These are phyloP conservation scores for Vinca minor DNA, from an alignment of 257 asterid genomes.

Conservation along the genomic window DNA sequence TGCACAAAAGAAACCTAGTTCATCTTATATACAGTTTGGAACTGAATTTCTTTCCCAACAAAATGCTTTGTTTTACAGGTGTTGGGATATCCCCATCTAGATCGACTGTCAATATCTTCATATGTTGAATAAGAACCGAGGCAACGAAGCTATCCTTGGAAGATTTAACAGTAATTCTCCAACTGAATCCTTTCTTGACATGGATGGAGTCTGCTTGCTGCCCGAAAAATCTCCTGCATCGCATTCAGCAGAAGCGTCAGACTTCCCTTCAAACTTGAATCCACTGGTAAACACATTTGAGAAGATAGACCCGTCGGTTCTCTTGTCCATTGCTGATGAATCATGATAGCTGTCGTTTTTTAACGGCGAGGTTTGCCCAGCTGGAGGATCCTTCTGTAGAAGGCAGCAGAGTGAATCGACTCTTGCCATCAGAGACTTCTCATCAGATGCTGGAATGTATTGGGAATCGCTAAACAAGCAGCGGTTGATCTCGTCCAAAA, in stretches of 20 bases:
- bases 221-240: slow-evolving; percentile 23
- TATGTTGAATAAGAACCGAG: slow-evolving; percentile 74
- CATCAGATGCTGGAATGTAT: slow-evolving; percentile 49
- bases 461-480: slow-evolving; percentile 65
- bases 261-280: slow-evolving; percentile 12
- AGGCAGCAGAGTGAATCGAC: slow-evolving; percentile 93
- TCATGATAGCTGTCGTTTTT: slow-evolving; percentile 25
- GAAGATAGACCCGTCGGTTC: slow-evolving; percentile 16
- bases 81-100: too few relatives aligned
- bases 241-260: not conserved
- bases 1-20: slow-evolving; percentile 1
- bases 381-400: slow-evolving; percentile 64
- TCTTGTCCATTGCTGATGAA: slow-evolving; percentile 22
- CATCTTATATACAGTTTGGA: slow-evolving; percentile 13
- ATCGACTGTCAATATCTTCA: slow-evolving; percentile 55
- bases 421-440: slow-evolving; percentile 73
- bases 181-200: slow-evolving; percentile 80
- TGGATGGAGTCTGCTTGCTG: slow-evolving; percentile 30
- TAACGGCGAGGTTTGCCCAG: slow-evolving; percentile 18
- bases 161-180: slow-evolving; percentile 73
- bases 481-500: slow-evolving; percentile 56
- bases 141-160: slow-evolving; percentile 92
- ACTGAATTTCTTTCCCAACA: too few relatives aligned
- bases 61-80: too few relatives aligned
- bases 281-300: slow-evolving; percentile 10